Evolutionary conservation across 2,329 filamentous ascomycete species (phyloP).

Genomic region (Ceratocystis alfenasii): DNA sequence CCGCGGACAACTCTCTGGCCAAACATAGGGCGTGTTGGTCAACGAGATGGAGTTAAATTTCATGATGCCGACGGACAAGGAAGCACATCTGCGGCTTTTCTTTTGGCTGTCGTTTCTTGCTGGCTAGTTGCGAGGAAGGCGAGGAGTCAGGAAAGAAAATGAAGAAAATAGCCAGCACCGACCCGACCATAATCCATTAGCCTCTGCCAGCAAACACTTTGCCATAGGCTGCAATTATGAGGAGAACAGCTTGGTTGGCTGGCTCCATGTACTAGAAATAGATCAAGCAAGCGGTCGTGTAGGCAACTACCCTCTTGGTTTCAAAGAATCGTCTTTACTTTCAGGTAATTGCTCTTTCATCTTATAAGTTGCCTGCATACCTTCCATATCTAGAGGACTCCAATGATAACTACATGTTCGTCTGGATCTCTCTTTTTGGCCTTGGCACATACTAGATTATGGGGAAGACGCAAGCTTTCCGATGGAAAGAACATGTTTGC

Average conservation of each 20-base stretch:
- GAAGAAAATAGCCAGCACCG: background rate
- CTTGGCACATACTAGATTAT: background rate
- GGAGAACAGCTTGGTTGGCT: background rate
- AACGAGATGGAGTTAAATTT: background rate
- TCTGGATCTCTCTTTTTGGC: background rate
- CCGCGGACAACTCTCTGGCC: background rate
- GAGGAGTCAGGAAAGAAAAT: background rate
- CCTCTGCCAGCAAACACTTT: background rate
- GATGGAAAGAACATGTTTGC: background rate
- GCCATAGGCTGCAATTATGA: background rate
- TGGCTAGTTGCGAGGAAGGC: background rate
- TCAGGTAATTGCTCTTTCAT: background rate
- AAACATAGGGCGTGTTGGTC: conserved; percentile 1
- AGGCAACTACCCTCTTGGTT: background rate
- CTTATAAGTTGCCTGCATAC: background rate
- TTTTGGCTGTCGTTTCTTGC: background rate
- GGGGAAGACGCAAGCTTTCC: background rate
- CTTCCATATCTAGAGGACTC: background rate
- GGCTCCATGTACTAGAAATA: background rate
- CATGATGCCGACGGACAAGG: background rate
- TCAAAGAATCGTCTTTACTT: background rate
- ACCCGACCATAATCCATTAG: no score
- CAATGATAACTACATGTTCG: background rate
- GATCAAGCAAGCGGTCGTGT: no score
- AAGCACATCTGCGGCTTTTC: background rate